Evolutionary conservation across 139 green algal genomes (phyloP).

Genomic region (Spirogloea muscicola): DNA sequence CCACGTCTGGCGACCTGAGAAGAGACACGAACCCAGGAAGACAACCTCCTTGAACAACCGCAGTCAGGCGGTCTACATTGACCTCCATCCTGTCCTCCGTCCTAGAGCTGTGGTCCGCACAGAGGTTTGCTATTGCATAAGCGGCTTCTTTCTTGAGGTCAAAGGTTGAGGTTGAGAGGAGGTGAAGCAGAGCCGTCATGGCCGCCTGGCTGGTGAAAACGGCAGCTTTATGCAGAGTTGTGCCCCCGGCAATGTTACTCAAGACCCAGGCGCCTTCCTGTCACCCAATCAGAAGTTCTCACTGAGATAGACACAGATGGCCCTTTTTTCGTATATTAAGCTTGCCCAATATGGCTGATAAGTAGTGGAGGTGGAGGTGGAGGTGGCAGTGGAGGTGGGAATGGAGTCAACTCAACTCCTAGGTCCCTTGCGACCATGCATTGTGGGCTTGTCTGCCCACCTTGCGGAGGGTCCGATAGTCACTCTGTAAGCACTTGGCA

Average conservation of each 20-base stretch:
- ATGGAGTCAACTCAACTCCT: not conserved
- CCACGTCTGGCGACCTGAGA: constrained; percentile 33
- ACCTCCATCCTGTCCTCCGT: not conserved
- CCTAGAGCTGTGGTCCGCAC: not conserved
- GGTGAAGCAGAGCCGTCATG: constrained; percentile 15
- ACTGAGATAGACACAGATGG: no score
- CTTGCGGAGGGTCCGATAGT: not conserved
- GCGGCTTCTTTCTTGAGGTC: constrained; percentile 40
- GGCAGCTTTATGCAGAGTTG: constrained; percentile 26
- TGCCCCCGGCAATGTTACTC: constrained; percentile 42
- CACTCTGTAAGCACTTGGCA: not conserved
- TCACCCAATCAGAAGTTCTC: no score
- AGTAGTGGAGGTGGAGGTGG: no score
- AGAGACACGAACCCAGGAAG: constrained; percentile 32
- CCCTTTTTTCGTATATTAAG: no score
- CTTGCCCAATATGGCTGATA: no score
- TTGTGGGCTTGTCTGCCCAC: no score
- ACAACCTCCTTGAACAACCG: constrained; percentile 20
- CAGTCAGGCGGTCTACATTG: constrained; percentile 10
- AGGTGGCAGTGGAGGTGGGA: no score
- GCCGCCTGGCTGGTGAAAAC: not conserved
- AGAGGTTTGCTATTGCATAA: constrained; percentile 41
- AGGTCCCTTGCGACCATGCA: no score
- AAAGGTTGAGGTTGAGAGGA: constrained; percentile 13
- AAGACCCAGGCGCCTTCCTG: constrained; percentile 44